Conservation (phyloP, 2,329 filamentous ascomycete genomes). For the Dryadomyces quercivorus region DNA sequence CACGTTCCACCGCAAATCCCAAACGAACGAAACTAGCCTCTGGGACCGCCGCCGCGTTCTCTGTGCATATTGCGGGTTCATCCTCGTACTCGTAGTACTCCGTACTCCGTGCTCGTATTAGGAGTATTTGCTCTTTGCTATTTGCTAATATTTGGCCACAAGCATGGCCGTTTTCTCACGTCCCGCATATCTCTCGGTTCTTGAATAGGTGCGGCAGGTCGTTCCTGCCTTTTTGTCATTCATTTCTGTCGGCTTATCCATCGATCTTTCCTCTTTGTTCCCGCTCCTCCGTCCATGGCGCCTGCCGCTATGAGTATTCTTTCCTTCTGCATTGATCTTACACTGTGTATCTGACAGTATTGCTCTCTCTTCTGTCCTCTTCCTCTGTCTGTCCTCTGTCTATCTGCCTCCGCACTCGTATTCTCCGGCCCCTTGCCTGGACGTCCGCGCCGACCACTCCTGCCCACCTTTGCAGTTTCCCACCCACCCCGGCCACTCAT, state of each 20-base stretch:
- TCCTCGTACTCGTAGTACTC: not conserved
- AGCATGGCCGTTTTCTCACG: too few species aligned
- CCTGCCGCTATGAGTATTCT: too few species aligned
- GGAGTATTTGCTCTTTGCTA: too few species aligned
- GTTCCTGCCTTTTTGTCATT: not conserved
- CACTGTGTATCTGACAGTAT: too few species aligned
- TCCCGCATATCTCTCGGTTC: too few species aligned
- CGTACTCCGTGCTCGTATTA: too few species aligned
- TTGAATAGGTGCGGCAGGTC: too few species aligned
- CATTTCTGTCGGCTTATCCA: not conserved
- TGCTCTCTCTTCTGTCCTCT: not conserved
- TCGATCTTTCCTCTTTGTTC: not conserved
- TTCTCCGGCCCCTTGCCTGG: too few species aligned
- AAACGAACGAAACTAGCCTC: conserved; percentile 4
- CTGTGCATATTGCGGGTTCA: not conserved
- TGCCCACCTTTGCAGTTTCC: not conserved
- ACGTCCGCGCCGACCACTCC: too few species aligned
- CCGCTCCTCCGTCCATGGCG: too few species aligned
- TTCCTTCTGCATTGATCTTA: too few species aligned
- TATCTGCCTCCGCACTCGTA: not conserved
- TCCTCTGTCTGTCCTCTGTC: not conserved
- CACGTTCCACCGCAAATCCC: conserved; percentile 7
- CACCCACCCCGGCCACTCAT: conserved; percentile 9
- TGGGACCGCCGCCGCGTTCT: not conserved
- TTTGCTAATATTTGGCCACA: too few species aligned